A percentile compares a stretch with the other conserved stretches of the same genome.
phyloP scores from a whole-genome alignment of 768 basidiomycete genomes.

The Hypholoma fasciculare region DNA sequence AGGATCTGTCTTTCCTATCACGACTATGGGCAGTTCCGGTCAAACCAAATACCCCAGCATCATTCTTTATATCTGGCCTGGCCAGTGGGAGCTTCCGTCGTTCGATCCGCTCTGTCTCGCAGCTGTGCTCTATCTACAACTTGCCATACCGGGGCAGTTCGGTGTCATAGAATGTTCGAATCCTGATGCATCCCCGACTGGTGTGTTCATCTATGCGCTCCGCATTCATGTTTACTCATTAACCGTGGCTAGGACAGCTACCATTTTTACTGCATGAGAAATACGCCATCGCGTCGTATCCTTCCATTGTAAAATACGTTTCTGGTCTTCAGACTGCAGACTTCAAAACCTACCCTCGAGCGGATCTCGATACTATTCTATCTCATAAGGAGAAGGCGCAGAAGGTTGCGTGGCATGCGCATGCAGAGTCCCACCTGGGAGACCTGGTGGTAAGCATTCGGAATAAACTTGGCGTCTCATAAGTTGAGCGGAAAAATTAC shows the following conservation, averaged over 20 bases:
- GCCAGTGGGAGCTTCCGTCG: slow-evolving; percentile 63
- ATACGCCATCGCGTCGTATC: slow-evolving; percentile 47
- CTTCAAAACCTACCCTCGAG: slow-evolving; percentile 25
- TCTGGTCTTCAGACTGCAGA: slow-evolving; percentile 43
- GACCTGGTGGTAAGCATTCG: slow-evolving; percentile 62
- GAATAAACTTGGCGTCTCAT: neutral
- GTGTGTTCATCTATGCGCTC: slow-evolving; percentile 40
- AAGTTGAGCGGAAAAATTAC: slow-evolving; percentile 6
- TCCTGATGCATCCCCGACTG: slow-evolving; percentile 73
- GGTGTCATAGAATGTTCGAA: slow-evolving; percentile 59
- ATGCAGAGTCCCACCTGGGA: slow-evolving; percentile 65
- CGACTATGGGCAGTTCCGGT: neutral
- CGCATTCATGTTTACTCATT: neutral
- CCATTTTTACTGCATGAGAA: slow-evolving; percentile 68
- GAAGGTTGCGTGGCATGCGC: slow-evolving; percentile 61
- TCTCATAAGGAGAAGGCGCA: slow-evolving; percentile 49
- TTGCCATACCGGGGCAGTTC: slow-evolving; percentile 69
- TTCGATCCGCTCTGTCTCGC: slow-evolving; percentile 67
- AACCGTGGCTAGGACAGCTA: slow-evolving; percentile 53
- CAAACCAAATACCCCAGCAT: slow-evolving; percentile 20
- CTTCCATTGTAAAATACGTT: slow-evolving; percentile 68
- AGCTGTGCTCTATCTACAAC: slow-evolving; percentile 67
- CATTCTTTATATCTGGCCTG: slow-evolving; percentile 70
- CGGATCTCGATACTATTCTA: slow-evolving; percentile 51
- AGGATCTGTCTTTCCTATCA: no score